A percentile compares a stretch with the other conserved stretches of the same genome.
Evolutionary conservation across 768 basidiomycete genomes (phyloP).

Genomic region (Amanita rimosa): DNA sequence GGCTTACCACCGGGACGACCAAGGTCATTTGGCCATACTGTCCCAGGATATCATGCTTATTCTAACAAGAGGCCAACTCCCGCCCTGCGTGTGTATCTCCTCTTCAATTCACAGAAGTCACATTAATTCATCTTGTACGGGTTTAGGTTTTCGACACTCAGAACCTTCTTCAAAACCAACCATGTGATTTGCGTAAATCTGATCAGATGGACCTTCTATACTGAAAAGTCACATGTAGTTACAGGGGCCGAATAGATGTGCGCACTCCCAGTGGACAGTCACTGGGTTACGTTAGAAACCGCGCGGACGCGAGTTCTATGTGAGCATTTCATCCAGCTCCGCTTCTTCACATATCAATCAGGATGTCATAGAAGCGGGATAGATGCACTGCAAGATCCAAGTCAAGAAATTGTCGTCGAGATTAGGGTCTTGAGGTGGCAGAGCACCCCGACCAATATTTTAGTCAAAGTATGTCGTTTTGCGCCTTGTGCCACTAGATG

Average conservation of each 20-base stretch:
- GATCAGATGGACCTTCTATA: background rate
- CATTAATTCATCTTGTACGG: background rate
- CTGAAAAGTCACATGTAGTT: constrained; percentile 10
- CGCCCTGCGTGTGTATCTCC: constrained; percentile 13
- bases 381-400: constrained; percentile 3
- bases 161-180: background rate
- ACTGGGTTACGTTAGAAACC: constrained; percentile 17
- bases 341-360: background rate
- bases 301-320: constrained; percentile 17
- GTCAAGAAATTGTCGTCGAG: background rate
- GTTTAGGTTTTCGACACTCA: background rate
- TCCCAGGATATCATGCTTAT: constrained; percentile 15
- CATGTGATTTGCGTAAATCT: background rate
- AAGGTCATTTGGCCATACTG: constrained; percentile 17
- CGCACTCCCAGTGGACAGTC: constrained; percentile 18
- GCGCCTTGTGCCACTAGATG: no score
- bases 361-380: constrained; percentile 21
- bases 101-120: background rate
- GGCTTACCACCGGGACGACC: constrained; percentile 31
- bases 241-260: constrained; percentile 26
- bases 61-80: constrained; percentile 15
- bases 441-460: background rate
- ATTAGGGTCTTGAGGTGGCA: background rate
- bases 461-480: background rate
- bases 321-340: constrained; percentile 5